Evolutionary conservation across 2,329 filamentous ascomycete genomes (phyloP).

Genomic region (Penicillium sp.): DNA sequence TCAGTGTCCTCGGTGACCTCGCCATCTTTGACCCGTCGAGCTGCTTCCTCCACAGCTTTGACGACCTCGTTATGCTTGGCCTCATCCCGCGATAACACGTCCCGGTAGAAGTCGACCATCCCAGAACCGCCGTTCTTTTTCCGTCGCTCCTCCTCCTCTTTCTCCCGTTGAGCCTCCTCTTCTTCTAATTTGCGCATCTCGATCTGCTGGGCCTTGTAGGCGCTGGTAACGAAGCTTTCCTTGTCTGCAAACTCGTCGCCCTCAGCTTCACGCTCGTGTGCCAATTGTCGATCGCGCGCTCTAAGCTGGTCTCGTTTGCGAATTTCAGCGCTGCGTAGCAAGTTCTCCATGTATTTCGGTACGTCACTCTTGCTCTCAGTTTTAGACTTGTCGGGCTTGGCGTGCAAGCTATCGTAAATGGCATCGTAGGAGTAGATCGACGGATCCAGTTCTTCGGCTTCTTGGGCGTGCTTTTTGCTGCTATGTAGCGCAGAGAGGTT

Average conservation of each 20-base stretch:
- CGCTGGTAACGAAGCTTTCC: conserved; percentile 66
- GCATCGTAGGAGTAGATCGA: conserved; percentile 53
- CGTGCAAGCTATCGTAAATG: conserved; percentile 51
- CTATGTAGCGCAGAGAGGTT: conserved; percentile 50
- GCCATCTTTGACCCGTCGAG: conserved; percentile 36
- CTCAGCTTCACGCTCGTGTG: conserved; percentile 63
- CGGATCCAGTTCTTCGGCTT: conserved; percentile 47
- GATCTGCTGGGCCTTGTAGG: conserved; percentile 66
- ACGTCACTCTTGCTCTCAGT: conserved; percentile 25
- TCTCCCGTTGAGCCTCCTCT: conserved; percentile 57
- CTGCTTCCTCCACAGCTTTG: conserved; percentile 53
- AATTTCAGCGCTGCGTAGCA: conserved; percentile 61
- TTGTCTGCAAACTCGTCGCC: conserved; percentile 68
- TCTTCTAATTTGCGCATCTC: conserved; percentile 59
- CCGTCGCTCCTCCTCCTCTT: conserved; percentile 54
- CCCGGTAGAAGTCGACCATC: conserved; percentile 63
- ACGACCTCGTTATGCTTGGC: conserved; percentile 58
- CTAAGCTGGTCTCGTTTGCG: conserved; percentile 65
- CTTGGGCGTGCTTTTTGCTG: conserved; percentile 46
- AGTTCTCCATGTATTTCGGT: conserved; percentile 62
- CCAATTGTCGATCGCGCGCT: conserved; percentile 61
- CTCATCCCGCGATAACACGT: conserved; percentile 60
- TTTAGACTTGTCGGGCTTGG: conserved; percentile 33
- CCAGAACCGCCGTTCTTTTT: conserved; percentile 51
- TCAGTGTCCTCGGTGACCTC: conserved; percentile 31